Evolutionary conservation across 1,284 basidiomycete species (phyloP).

Genomic region (Microbotryum saponariae): DNA sequence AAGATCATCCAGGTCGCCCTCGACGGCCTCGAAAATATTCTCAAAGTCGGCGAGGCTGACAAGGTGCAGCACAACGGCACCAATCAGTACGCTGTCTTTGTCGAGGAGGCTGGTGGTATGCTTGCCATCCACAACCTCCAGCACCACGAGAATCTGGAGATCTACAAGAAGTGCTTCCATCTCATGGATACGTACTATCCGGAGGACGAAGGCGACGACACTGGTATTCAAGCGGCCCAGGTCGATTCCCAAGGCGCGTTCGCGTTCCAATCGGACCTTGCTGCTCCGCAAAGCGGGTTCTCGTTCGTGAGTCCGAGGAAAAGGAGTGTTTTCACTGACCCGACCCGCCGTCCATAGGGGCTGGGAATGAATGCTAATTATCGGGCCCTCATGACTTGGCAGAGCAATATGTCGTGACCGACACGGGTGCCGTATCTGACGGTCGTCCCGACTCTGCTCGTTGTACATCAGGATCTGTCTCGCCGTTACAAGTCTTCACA

Average conservation of each 20-base stretch:
- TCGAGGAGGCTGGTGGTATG: slow-evolving; percentile 99
- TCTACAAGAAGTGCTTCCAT: slow-evolving; percentile 99
- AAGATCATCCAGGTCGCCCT: slow-evolving; percentile 98
- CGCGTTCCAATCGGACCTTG: slow-evolving; percentile 59
- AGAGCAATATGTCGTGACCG: slow-evolving; percentile 18
- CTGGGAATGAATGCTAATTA: not conserved
- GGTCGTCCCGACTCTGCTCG: not conserved
- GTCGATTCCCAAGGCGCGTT: slow-evolving; percentile 75
- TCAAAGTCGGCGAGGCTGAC: slow-evolving; percentile 97
- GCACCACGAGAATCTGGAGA: slow-evolving; percentile 98
- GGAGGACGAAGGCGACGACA: slow-evolving; percentile 51
- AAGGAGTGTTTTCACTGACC: not conserved
- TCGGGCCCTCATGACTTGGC: not conserved
- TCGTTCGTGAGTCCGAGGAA: slow-evolving; percentile 54
- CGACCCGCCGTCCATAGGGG: too few relatives aligned
- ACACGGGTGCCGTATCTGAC: not conserved
- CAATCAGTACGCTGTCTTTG: slow-evolving; percentile 89
- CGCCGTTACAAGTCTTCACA: not conserved
- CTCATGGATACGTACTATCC: slow-evolving; percentile 89
- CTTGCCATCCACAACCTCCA: slow-evolving; percentile 97
- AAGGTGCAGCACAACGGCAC: slow-evolving; percentile 71
- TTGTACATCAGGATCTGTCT: not conserved
- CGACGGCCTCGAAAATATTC: slow-evolving; percentile 95
- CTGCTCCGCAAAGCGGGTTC: slow-evolving; percentile 88
- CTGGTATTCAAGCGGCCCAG: slow-evolving; percentile 66